Evolutionary conservation across 2,329 filamentous ascomycete species (phyloP), one percentile per base, ranked within the genome.

Genomic region (Fusarium redolens): DNA sequence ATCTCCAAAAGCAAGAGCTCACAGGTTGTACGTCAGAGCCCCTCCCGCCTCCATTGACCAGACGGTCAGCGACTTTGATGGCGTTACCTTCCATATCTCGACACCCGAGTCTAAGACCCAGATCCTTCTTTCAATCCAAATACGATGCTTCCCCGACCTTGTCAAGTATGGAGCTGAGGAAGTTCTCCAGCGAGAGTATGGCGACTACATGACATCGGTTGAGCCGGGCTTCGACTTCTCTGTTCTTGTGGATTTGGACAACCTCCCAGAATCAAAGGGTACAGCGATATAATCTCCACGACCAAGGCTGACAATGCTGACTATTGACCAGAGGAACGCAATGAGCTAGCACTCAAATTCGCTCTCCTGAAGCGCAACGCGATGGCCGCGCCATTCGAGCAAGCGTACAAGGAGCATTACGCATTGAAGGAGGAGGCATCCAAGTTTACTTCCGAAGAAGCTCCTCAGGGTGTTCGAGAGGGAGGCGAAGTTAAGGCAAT

Each of bases 331-430:
- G 96, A 98, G 82, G 93, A 91, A 73, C 91, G 92, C 75, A 94
- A 97, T 78, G 95, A 95, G 70, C 86, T 99, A 70, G 91, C 98
- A 77, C 91, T 90, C 83, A 92, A 95, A 80, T 92, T 98, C 79
- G 93, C 95, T 68, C 87, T 99, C 74, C 85, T 99, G 78, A 99
- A 98, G 88, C 95, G 97, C 79, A 98, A 99, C 82, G 95, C 94
- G 76, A 98, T 99, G 96, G 97, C 96, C 70, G 96, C 96, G 55
- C 96, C 97, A 2, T 99, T 99, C 83, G 96, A 99, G 85, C 93
- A 95, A 80, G 96, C 97, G 28, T 99, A 98, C 82, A 90, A 97
- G 78, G 95, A 98, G 82, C 94, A 98, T 84, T 93, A 95, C 79
- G 89, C 91, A 73, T 85, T 99, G 72, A 91, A 92, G 77, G 94